Evolutionary conservation across 331 rosid genomes (phyloP).

Genomic region (Acacia pycnantha): DNA sequence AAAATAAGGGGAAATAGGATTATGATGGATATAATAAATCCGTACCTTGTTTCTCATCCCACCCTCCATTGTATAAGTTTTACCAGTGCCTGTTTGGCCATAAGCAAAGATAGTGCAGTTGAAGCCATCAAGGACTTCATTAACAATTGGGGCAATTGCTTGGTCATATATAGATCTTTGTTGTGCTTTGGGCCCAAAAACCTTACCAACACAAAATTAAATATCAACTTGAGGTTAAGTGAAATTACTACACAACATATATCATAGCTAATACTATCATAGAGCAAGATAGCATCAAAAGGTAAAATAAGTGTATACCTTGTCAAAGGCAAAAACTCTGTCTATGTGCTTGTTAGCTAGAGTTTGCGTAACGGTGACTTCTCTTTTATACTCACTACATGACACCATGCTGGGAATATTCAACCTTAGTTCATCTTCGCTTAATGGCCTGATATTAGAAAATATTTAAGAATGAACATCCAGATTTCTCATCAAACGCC

Average conservation of each 20-base stretch:
- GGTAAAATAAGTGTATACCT: constrained; percentile 43
- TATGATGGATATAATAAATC: neutral
- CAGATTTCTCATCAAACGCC: neutral
- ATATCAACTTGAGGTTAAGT: constrained; percentile 4
- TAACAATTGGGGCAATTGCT: constrained; percentile 87
- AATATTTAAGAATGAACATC: neutral
- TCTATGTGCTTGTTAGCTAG: constrained; percentile 87
- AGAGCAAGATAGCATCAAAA: neutral
- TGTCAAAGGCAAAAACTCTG: constrained; percentile 83
- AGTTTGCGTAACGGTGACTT: constrained; percentile 76
- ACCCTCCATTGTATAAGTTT: constrained; percentile 99
- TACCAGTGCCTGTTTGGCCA: constrained; percentile 98
- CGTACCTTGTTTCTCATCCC: constrained; percentile 88
- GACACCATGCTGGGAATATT: constrained; percentile 64
- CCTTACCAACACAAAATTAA: constrained; percentile 44
- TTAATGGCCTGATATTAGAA: constrained; percentile 64
- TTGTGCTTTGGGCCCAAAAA: constrained; percentile 91
- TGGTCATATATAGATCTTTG: constrained; percentile 92
- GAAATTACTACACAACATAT: neutral
- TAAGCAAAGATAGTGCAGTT: constrained; percentile 96
- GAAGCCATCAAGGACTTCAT: constrained; percentile 94
- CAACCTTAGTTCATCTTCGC: constrained; percentile 64
- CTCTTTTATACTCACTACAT: constrained; percentile 80
- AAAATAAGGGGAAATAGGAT: neutral
- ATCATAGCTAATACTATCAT: neutral